Base-by-base conservation (phyloP, 371 early-diverging fungal species). In the Batkoa obscura region DNA sequence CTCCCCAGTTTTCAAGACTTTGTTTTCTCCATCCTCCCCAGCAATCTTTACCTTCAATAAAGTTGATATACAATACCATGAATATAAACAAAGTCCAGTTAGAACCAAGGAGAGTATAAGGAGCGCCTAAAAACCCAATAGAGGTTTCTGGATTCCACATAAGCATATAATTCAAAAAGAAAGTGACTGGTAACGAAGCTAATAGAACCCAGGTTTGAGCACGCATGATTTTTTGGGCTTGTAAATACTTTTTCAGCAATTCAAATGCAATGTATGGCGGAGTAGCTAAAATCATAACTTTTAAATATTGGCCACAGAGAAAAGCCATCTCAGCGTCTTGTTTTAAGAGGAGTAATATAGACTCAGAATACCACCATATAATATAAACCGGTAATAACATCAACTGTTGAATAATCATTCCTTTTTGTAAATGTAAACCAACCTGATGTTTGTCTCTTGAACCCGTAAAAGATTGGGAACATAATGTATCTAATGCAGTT, bases 21-120 rank as follows among this genome's bases (percentile, higher is more conserved):
- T 80, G 79, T 23, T 73, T 65, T 2, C 81, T 76, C 86, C 88
- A 90, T 8, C 90, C 91, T 30, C 86, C 87, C 89, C 90, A 94
- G 1, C 75, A 74, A 30, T 74, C 69, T 10, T 69, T 62, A 1
- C 90, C 91, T 10, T 72, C 68, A 32, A 79, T 72, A 52, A 90
- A 94, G 10, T 72, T 35, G 6, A 82, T 42, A 1, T 83, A 59
- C 6, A 83, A 54, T 4, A 70, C 31, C 15, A 82, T 67, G 8
- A 83, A 52, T 2, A 68, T 30, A 31, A 83, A 67, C 65, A 83
- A 75, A 50, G 84, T 60, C 77, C 79, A 80, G 63, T 86, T 81
- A 15, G 83, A 81, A 37, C 83, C 60, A 12, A 76, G 68, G 0
- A 81, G 81, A 10, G 88, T 91, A 3, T 86, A 58, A 0, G 92